Evolutionary conservation across 208 protist genomes (phyloP).

Genomic region (Lotmaria passim): DNA sequence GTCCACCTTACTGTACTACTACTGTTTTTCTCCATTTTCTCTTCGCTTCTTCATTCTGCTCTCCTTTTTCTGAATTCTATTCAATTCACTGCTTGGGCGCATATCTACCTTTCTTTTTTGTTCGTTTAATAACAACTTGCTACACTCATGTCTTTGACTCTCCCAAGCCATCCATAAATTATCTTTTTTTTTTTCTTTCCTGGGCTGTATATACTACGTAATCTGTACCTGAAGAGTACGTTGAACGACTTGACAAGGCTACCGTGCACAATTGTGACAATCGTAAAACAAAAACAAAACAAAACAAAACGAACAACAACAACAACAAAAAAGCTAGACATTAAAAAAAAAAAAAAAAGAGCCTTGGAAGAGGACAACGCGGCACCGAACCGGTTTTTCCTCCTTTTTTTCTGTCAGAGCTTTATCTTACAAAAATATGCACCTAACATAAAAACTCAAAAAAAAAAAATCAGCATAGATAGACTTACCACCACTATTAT

Average conservation of each 20-base stretch:
- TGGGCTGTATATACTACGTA: too few relatives aligned
- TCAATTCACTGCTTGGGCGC: background rate
- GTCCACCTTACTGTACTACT: too few relatives aligned
- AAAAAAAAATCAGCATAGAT: background rate
- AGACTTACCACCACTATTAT: slow-evolving; percentile 8
- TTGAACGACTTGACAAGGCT: background rate
- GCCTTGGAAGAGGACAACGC: background rate
- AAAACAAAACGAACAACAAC: slow-evolving; percentile 1
- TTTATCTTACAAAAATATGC: too few relatives aligned
- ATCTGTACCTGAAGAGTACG: too few relatives aligned
- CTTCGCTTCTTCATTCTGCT: slow-evolving; percentile 20
- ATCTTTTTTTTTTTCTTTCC: too few relatives aligned
- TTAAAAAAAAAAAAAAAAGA: slow-evolving; percentile 1
- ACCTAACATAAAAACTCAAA: background rate
- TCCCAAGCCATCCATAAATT: too few relatives aligned
- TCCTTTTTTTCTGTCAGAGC: too few relatives aligned
- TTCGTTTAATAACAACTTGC: slow-evolving; percentile 8
- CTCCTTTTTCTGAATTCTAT: slow-evolving; percentile 12
- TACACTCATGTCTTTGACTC: too few relatives aligned
- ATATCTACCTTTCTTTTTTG: slow-evolving; percentile 3
- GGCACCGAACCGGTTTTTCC: too few relatives aligned
- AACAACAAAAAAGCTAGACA: slow-evolving; percentile 23
- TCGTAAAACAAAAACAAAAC: slow-evolving; percentile 17
- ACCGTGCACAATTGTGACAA: slow-evolving; percentile 4
- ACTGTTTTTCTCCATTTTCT: slow-evolving; percentile 24